Conservation (phyloP, 2,329 filamentous ascomycete genomes). For the Hirsutella thompsonii region DNA sequence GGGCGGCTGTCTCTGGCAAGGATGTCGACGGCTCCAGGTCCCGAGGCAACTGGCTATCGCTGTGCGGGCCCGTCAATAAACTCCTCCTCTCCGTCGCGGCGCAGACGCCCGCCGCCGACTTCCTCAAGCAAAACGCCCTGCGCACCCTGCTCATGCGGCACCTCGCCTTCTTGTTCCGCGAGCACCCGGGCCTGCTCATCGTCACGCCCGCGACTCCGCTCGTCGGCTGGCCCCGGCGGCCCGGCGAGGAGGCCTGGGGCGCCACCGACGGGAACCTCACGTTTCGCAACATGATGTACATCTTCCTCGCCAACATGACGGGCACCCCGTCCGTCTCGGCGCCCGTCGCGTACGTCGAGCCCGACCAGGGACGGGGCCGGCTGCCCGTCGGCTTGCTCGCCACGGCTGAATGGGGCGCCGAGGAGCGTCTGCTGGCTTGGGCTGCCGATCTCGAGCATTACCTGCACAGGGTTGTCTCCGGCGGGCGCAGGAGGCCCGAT, state of each 20-base stretch:
- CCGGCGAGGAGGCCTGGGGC: conserved; percentile 53
- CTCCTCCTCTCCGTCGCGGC: conserved; percentile 53
- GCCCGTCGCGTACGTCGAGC: conserved; percentile 60
- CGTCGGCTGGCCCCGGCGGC: conserved; percentile 55
- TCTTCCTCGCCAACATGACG: conserved; percentile 72
- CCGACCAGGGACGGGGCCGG: conserved; percentile 41
- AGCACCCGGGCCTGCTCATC: conserved; percentile 64
- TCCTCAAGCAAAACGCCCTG: conserved; percentile 59
- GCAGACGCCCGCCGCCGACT: conserved; percentile 55
- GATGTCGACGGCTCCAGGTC: too few species aligned
- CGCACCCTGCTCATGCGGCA: conserved; percentile 70
- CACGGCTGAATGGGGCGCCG: conserved; percentile 53
- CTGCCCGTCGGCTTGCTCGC: conserved; percentile 50
- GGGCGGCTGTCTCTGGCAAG: too few species aligned
- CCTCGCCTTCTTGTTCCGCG: conserved; percentile 55
- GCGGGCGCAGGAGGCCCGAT: conserved; percentile 34
- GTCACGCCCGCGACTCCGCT: conserved; percentile 67
- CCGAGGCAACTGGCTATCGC: conserved; percentile 34
- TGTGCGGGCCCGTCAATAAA: conserved; percentile 54
- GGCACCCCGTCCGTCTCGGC: conserved; percentile 65
- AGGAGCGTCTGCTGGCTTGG: conserved; percentile 50
- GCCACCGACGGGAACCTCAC: conserved; percentile 60
- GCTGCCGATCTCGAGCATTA: conserved; percentile 44
- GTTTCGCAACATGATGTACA: conserved; percentile 72
- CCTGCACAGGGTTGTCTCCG: conserved; percentile 32